Evolutionary conservation across 176 grass and related monocot genomes (phyloP).

Genomic region (Pharus latifolius): DNA sequence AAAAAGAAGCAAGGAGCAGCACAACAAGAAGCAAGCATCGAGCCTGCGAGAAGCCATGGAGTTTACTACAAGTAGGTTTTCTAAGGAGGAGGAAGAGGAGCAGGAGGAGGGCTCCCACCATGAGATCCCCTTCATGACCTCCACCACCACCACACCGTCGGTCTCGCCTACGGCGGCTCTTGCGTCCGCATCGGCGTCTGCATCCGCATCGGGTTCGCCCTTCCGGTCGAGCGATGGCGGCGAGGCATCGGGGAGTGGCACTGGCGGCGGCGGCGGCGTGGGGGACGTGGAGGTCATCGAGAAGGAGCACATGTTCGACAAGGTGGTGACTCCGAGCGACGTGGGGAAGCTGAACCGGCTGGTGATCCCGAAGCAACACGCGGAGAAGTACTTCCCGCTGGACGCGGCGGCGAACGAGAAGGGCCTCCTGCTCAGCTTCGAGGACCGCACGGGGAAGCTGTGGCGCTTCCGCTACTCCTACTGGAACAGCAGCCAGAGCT

Average conservation of each 20-base stretch:
- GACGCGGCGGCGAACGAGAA: conserved; percentile 54
- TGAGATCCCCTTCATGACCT: conserved; percentile 39
- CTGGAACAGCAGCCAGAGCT: conserved; percentile 99
- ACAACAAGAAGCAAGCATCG: background rate
- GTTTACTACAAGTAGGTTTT: conserved; percentile 27
- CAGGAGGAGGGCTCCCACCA: conserved; percentile 10
- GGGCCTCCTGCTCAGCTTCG: conserved; percentile 59
- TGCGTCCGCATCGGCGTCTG: background rate
- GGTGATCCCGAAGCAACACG: conserved; percentile 82
- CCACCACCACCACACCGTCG: background rate
- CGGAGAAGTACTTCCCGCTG: conserved; percentile 78
- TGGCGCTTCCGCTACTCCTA: conserved; percentile 99
- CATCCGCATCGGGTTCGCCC: conserved; percentile 7
- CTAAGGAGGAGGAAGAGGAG: conserved; percentile 12
- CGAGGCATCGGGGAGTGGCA: conserved; percentile 39
- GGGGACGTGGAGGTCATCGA: conserved; percentile 32
- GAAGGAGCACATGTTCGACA: conserved; percentile 94
- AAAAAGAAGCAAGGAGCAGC: too few relatives aligned
- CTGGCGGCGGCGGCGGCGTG: background rate
- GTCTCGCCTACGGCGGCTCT: conserved; percentile 10
- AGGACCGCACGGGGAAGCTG: conserved; percentile 79
- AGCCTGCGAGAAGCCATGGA: conserved; percentile 13
- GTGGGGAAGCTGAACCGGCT: conserved; percentile 94
- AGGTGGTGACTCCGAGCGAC: conserved; percentile 82
- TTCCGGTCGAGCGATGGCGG: conserved; percentile 24